Evolutionary conservation across 345 rosid species (phyloP), one percentile per base, ranked within the genome.

Genomic region (Brassica juncea): DNA sequence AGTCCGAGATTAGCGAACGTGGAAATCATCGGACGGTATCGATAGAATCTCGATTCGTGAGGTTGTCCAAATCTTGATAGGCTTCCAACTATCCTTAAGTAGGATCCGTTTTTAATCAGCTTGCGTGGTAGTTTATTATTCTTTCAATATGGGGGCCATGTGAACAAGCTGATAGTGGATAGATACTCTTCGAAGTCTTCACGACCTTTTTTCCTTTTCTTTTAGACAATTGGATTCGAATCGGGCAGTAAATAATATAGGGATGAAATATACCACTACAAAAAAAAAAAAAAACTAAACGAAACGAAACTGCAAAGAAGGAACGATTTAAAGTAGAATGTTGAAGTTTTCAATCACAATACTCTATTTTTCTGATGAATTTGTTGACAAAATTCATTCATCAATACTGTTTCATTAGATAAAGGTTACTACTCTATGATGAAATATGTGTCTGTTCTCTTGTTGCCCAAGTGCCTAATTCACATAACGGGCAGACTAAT

Each of bases 21-120:
- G 76, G 67, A 76, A 60, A 81, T 60, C 86, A 83, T 85, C 84
- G 76, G 85, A 81, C 85, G 82, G 80, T 76, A 67, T 80, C 82
- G 54, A 54, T 64, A 68, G 73, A 74, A 85, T 85, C 87, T 74
- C 8, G 80, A 71, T 76, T 14, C 64, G 72, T 64, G 72, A 63
- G 69, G 76, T 55, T 75, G 72, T 70, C 63, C 63, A 55, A 70
- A 80, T 75, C 76, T 80, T 63, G 66, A 60, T 68, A 63, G 68
- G 55, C 37, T 64, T 75, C 28, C 62, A 73, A 47, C 37, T 52
- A 47, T 62, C 71, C 6, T 69, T 6, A 16, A 21, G 63, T 31
- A 60, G 44, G 73, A 59, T 68, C 58, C 73, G 27, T 30, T 65
- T 57, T 31, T 34, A 27, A 28, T 30, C 1, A 30, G 4, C 2